Base-by-base conservation (phyloP, 805 yeast genomes). In the Schwanniomyces polymorphus region DNA sequence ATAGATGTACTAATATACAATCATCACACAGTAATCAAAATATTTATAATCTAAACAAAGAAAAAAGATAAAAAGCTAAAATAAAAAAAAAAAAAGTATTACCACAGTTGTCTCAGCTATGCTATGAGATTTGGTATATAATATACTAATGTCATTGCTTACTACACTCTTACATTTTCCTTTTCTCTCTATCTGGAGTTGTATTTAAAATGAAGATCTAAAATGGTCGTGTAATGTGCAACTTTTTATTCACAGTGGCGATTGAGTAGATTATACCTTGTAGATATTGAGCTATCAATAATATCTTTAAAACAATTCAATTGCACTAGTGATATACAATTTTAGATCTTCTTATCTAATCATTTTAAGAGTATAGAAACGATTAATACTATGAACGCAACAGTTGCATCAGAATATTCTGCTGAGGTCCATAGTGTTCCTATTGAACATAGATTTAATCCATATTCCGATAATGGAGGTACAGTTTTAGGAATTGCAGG, bases 401-500 rank as follows among this genome's bases (percentile, higher is more conserved):
- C 86, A 26, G 74, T 84, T 48, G 82, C 86, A 42, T 82, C 89
- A 8, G 91, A 86, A 57, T 84, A 85, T 61, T 78, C 85, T 2
- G 72, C 79, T 18, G 87, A 81, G 55, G 67, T 67, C 27, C 72
- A 68, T 43, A 45, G 66, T 10, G 68, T 67, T 14, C 97, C 97
- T 50, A 90, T 91, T 63, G 96, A 91, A 65, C 97, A 91, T 68
- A 79, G 86, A 66, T 91, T 91, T 74, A 90, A 91, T 63, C 97
- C 97, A 33, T 91, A 91, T 74, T 74, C 92, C 27, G 97, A 91
- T 68, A 90, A 91, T 60, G 99, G 99, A 59, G 99, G 99, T 61
- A 92, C 98, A 7, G 91, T 92, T 46, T 74, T 94, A 56, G 99
- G 98, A 44, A 94, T 94, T 68, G 97, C 99, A 1, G 99, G 99